Percentiles rank a stretch among this genome's conserved stretches.
Conservation (phyloP, 805 yeast genomes). For the Kodamaea nitidulidarum region DNA sequence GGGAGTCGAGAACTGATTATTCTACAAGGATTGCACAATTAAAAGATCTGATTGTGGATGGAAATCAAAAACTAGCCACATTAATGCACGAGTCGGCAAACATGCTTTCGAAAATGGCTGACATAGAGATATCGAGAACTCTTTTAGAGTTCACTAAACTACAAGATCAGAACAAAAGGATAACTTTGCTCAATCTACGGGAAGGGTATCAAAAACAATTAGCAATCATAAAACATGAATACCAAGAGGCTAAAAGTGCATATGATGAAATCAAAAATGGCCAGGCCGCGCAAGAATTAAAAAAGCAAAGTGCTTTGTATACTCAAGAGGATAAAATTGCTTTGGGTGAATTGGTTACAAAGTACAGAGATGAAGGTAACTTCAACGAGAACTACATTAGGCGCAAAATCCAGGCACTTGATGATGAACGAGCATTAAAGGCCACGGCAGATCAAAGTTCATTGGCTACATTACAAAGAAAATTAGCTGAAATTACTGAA, state of each 20-base stretch:
- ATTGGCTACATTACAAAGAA: conserved; percentile 36
- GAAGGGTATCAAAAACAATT: conserved; percentile 25
- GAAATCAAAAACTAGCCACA: conserved; percentile 16
- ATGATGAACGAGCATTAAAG: conserved; percentile 42
- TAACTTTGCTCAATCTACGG: conserved; percentile 21
- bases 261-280: conserved; percentile 39
- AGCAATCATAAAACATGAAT: conserved; percentile 25
- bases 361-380: conserved; percentile 28
- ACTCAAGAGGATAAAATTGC: conserved; percentile 35
- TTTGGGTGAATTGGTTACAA: conserved; percentile 37
- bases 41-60: conserved; percentile 22
- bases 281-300: conserved; percentile 35
- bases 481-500: conserved; percentile 29
- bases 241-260: conserved; percentile 29
- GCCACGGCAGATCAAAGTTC: conserved; percentile 37
- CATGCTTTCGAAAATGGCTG: conserved; percentile 19
- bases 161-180: conserved; percentile 18
- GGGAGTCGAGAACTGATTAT: conserved; percentile 41
- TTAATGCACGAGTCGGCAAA: conserved; percentile 21
- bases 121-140: conserved; percentile 13
- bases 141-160: conserved; percentile 14
- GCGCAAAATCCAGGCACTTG: conserved; percentile 40
- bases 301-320: conserved; percentile 33
- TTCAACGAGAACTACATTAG: conserved; percentile 38
- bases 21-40: conserved; percentile 34